phyloP scores from a whole-genome alignment of 768 basidiomycete genomes.

The Leccinum rimulosum region DNA sequence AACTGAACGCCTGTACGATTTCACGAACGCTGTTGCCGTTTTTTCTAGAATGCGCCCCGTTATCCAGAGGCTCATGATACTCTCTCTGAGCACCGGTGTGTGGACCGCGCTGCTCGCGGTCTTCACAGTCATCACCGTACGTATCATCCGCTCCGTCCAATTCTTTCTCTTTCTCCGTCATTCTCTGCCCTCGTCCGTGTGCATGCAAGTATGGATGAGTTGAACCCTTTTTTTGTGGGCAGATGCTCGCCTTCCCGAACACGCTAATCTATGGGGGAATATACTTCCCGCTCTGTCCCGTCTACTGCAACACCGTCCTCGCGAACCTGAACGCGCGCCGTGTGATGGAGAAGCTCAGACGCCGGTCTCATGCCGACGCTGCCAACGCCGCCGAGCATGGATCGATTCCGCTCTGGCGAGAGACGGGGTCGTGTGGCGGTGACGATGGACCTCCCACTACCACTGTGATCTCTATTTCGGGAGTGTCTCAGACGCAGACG shows the following conservation, averaged over 20 bases:
- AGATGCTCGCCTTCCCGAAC: slow-evolving; percentile 13
- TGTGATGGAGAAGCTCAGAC: slow-evolving; percentile 15
- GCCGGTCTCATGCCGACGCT: not conserved
- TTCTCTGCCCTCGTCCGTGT: not conserved
- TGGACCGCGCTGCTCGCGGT: slow-evolving; percentile 19
- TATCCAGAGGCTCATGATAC: slow-evolving; percentile 13
- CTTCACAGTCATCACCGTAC: slow-evolving; percentile 12
- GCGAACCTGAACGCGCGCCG: slow-evolving; percentile 31
- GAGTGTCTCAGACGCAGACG: not conserved
- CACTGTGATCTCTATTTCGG: not conserved
- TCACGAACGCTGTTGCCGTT: not conserved
- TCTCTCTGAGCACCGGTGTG: slow-evolving; percentile 15
- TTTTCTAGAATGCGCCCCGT: slow-evolving; percentile 17
- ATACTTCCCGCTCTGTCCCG: slow-evolving; percentile 30
- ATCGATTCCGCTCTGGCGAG: slow-evolving; percentile 7
- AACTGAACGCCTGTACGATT: not conserved
- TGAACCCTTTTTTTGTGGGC: not conserved
- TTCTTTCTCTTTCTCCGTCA: not conserved
- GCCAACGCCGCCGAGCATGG: not conserved
- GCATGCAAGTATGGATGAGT: not conserved
- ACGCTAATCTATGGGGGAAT: slow-evolving; percentile 21
- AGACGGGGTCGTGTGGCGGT: not conserved
- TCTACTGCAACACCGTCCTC: slow-evolving; percentile 34
- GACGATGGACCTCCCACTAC: not conserved
- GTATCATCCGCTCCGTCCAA: not conserved